These are phyloP conservation scores for Immersiporthe knoxdaviesiana DNA, from an alignment of 2,329 filamentous ascomycete species.

Conservation along the genomic window DNA sequence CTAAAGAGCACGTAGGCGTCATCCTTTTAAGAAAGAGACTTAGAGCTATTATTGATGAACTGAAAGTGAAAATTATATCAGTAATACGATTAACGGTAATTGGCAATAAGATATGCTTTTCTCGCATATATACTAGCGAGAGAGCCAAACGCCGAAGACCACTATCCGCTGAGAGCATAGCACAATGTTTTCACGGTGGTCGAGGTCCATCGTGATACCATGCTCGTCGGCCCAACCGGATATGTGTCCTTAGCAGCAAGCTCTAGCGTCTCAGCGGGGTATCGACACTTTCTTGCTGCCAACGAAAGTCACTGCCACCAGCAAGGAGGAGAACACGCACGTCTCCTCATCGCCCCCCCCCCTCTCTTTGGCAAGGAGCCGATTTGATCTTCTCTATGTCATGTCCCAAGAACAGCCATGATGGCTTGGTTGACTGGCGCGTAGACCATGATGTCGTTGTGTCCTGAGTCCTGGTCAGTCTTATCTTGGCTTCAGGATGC, in stretches of 20 bases:
- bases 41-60: not conserved
- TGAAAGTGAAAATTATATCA: not conserved
- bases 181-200: not conserved
- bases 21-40: not conserved
- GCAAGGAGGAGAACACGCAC: not conserved
- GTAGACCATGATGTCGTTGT: slow-evolving; percentile 71
- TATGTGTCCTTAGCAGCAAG: not conserved
- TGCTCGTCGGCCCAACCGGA: not conserved
- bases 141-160: not conserved
- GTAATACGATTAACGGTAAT: not conserved
- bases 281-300: not conserved
- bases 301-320: not conserved
- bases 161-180: not conserved
- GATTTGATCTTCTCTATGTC: not conserved
- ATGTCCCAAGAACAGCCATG: slow-evolving; percentile 40
- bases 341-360: not conserved
- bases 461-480: slow-evolving; percentile 50
- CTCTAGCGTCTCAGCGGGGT: not conserved
- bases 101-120: not conserved
- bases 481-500: not conserved
- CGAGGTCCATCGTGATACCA: not conserved
- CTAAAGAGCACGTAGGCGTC: no score
- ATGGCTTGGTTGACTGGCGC: slow-evolving; percentile 66
- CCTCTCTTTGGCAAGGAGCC: no score
- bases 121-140: not conserved